Base-by-base conservation (phyloP, 176 grass and related monocot species). In the Rhynchospora tenuis region DNA sequence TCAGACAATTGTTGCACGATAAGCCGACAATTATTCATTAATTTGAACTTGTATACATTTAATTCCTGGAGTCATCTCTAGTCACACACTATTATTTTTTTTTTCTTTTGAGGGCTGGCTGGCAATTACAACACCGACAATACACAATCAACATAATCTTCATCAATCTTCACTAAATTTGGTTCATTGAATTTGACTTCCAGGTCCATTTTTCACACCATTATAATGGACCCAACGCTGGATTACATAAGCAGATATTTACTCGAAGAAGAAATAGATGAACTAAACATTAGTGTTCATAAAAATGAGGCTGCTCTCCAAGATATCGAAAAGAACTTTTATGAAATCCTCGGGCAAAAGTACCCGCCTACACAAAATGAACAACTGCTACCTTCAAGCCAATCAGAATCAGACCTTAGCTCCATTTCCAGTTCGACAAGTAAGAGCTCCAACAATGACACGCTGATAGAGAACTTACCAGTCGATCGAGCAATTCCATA, bases 191-290 rank as follows among this genome's bases (percentile, higher is more conserved):
- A n/a, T n/a, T n/a, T n/a, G n/a, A n/a, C n/a, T n/a, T n/a, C n/a
- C 15, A 70, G 38, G 33, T 45, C 16, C 43, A 44, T 70, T 10
- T 70, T 10, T n/a, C n/a, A n/a, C n/a, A n/a, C 63, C 12, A 89
- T 84, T 42, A 23, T 85, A 58, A 83, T 79, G 1, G 90, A 94
- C 86, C 84, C 86, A 86, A 86, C 88, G 24, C 64, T 92, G 45
- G 68, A 51, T 20, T 90, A 83, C 66, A 87, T 94, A 83, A 81
- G 87, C 43, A 47, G 80, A 44, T 73, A 85, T 46, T 84, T 94
- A 23, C 80, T 92, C 86, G 70, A 94, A 55, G 91, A 90, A 62
- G 92, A 94, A 43, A 90, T 20, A 17, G 71, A 94, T 80, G 90
- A 87, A 71, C 20, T 46, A 9, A 90, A 52, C 63, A 52, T 90